Conservation (phyloP, 495 filamentous ascomycete species). For the Aspergillus bertholletiae region DNA sequence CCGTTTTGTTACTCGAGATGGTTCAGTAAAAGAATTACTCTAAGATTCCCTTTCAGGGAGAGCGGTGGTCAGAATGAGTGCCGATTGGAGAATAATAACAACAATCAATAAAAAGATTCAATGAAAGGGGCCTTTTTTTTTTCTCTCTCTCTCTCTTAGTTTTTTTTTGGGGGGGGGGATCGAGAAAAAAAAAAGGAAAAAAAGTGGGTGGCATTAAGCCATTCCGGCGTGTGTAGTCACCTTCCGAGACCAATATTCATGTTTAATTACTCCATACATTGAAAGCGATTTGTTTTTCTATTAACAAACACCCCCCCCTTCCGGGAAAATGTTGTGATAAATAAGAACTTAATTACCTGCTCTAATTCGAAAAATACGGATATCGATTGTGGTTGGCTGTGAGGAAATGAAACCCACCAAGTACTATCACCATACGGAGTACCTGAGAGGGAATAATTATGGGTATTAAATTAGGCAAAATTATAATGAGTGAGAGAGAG, state of each 20-base stretch:
- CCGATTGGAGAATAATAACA: neutral
- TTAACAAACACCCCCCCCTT: neutral
- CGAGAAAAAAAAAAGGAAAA: neutral
- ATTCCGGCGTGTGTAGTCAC: neutral
- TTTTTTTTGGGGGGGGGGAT: neutral
- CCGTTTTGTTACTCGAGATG: neutral
- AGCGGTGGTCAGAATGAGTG: neutral
- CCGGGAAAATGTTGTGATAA: neutral
- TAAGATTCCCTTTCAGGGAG: neutral
- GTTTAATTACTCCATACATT: constrained; percentile 4
- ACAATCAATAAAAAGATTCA: neutral
- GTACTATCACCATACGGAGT: neutral
- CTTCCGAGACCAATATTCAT: neutral
- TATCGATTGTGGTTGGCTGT: neutral
- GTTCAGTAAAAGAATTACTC: neutral
- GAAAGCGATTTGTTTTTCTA: neutral
- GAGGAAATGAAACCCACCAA: neutral
- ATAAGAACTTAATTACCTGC: neutral
- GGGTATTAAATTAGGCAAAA: neutral
- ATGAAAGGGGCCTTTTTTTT: constrained; percentile 3
- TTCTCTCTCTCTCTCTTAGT: neutral
- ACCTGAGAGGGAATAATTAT: neutral
- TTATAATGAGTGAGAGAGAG: neutral
- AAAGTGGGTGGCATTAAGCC: constrained; percentile 5
- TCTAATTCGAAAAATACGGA: neutral